Conservation (phyloP, 2,329 filamentous ascomycete species). For the Penicillium hordei region DNA sequence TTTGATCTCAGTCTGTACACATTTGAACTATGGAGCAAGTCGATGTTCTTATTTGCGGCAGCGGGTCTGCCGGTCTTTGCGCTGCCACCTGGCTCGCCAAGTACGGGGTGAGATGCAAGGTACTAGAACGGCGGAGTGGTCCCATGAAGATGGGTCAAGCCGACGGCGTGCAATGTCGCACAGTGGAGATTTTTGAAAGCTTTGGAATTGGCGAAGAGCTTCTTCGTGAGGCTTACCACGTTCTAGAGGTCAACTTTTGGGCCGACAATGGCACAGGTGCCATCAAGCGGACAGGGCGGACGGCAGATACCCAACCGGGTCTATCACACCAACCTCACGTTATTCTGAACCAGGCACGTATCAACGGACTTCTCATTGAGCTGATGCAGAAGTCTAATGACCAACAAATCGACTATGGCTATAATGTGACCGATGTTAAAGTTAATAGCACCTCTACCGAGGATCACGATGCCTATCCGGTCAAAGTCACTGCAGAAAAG, state of each 20-base stretch:
- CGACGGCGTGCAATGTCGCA: slow-evolving; percentile 62
- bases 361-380: slow-evolving; percentile 56
- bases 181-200: slow-evolving; percentile 62
- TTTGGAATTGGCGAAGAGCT: slow-evolving; percentile 57
- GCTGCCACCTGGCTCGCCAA: slow-evolving; percentile 62
- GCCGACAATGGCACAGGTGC: slow-evolving; percentile 36
- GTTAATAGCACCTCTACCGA: slow-evolving; percentile 47
- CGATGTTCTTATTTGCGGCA: slow-evolving; percentile 62
- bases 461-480: slow-evolving; percentile 45
- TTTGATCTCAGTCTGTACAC: background rate
- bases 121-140: slow-evolving; percentile 58
- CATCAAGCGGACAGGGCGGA: slow-evolving; percentile 51
- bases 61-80: slow-evolving; percentile 62
- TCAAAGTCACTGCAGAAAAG: slow-evolving; percentile 47
- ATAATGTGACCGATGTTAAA: slow-evolving; percentile 51
- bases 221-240: slow-evolving; percentile 58
- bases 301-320: slow-evolving; percentile 56
- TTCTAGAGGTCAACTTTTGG: slow-evolving; percentile 61
- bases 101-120: slow-evolving; percentile 55
- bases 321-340: slow-evolving; percentile 57
- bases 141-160: slow-evolving; percentile 61
- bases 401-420: slow-evolving; percentile 56
- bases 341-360: slow-evolving; percentile 57
- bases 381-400: slow-evolving; percentile 48
- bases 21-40: slow-evolving; percentile 27